A percentile compares a stretch with the other conserved stretches of the same genome.
phyloP scores from a whole-genome alignment of 768 basidiomycete genomes.

The Royoungia palumana region DNA sequence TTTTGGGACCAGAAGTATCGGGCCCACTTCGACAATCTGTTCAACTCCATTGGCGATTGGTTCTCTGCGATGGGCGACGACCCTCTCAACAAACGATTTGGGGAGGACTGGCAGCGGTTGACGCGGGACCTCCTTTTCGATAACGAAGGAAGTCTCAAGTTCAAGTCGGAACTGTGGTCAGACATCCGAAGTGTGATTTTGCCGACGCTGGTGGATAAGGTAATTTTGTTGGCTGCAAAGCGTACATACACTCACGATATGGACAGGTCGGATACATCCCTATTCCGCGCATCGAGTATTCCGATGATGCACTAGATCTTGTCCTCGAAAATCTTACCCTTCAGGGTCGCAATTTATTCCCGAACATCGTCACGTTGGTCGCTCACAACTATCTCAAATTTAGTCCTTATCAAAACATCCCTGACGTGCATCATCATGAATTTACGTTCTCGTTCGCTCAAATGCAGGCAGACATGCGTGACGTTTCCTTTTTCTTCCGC shows the following conservation, averaged over 20 bases:
- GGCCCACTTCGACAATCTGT: slow-evolving; percentile 76
- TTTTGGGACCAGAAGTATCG: slow-evolving; percentile 80
- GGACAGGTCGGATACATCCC: slow-evolving; percentile 72
- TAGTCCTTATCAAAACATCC: slow-evolving; percentile 60
- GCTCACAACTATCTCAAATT: slow-evolving; percentile 83
- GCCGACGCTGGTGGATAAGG: slow-evolving; percentile 72
- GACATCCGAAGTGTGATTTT: slow-evolving; percentile 83
- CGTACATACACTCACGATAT: neutral
- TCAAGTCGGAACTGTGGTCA: slow-evolving; percentile 86
- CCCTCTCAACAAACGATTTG: slow-evolving; percentile 75
- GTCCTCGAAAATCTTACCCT: slow-evolving; percentile 92
- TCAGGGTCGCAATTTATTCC: slow-evolving; percentile 86
- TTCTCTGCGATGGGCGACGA: slow-evolving; percentile 85
- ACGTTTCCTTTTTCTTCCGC: slow-evolving; percentile 87
- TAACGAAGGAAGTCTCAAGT: slow-evolving; percentile 75
- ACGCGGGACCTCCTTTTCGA: slow-evolving; percentile 80
- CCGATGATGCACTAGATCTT: slow-evolving; percentile 80
- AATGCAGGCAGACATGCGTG: slow-evolving; percentile 91
- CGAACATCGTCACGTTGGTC: slow-evolving; percentile 69
- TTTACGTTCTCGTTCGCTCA: slow-evolving; percentile 76
- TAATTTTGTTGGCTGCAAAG: slow-evolving; percentile 30
- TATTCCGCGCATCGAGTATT: slow-evolving; percentile 93
- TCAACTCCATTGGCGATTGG: slow-evolving; percentile 70
- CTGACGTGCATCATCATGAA: slow-evolving; percentile 64
- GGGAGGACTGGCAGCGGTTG: slow-evolving; percentile 77